A percentile compares a stretch with the other conserved stretches of the same genome.
Conservation (phyloP, 176 grass and related monocot genomes). For the Pontederia crassipes region DNA sequence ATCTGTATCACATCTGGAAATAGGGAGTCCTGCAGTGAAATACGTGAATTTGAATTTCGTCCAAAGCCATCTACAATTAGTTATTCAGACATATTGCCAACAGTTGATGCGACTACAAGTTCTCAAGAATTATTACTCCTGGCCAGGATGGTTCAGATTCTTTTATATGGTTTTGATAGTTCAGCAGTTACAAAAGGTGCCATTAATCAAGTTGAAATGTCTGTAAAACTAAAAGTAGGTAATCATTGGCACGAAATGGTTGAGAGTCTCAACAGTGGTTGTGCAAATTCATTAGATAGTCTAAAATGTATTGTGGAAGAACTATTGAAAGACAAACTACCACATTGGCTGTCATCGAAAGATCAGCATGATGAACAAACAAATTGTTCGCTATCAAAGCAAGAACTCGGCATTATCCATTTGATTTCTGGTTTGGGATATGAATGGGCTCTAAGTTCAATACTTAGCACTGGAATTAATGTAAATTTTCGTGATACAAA, state of each 20-base stretch:
- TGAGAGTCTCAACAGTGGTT: slow-evolving; percentile 35
- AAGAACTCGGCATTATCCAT: slow-evolving; percentile 90
- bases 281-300: slow-evolving; percentile 26
- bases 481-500: slow-evolving; percentile 96
- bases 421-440: slow-evolving; percentile 80
- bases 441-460: slow-evolving; percentile 65
- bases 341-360: slow-evolving; percentile 57
- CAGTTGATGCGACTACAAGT: slow-evolving; percentile 24
- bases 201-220: slow-evolving; percentile 19
- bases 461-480: slow-evolving; percentile 55
- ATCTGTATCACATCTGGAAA: slow-evolving; percentile 64
- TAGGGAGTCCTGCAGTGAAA: slow-evolving; percentile 75
- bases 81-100: slow-evolving; percentile 26
- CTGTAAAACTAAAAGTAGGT: slow-evolving; percentile 36
- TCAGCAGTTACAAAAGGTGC: slow-evolving; percentile 23
- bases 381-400: slow-evolving; percentile 51
- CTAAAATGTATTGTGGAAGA: slow-evolving; percentile 76
- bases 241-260: slow-evolving; percentile 42
- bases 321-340: slow-evolving; percentile 73
- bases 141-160: slow-evolving; percentile 56
- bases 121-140: slow-evolving; percentile 64
- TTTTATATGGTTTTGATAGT: slow-evolving; percentile 36
- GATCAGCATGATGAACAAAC: slow-evolving; percentile 28
- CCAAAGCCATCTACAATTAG: slow-evolving; percentile 27
- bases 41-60: slow-evolving; percentile 82